These are phyloP conservation scores for Acmispon strigosus DNA, from an alignment of 306 rosid species.

Conservation along the genomic window DNA sequence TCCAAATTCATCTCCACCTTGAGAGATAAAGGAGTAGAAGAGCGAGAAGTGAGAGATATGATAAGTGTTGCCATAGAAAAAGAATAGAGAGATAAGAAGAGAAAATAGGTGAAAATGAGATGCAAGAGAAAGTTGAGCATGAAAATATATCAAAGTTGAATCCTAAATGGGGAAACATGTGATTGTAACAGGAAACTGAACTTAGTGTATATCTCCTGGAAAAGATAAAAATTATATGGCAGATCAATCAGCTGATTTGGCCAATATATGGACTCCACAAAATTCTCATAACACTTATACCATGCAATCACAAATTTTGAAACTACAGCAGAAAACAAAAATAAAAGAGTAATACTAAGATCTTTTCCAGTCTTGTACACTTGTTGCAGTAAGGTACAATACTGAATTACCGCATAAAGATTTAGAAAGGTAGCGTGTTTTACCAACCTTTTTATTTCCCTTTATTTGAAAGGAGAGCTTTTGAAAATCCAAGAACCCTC, in stretches of 20 bases:
- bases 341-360: neutral
- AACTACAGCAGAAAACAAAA: neutral
- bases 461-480: slow-evolving; percentile 4
- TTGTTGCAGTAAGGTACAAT: neutral
- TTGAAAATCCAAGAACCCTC: slow-evolving; percentile 15
- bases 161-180: too few species aligned
- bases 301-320: neutral
- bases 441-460: neutral
- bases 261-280: slow-evolving; percentile 3
- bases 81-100: too few species aligned
- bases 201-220: too few species aligned
- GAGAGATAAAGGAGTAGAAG: too few species aligned
- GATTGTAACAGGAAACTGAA: neutral
- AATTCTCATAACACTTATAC: neutral
- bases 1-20: too few species aligned
- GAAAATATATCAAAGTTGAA: too few species aligned
- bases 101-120: too few species aligned
- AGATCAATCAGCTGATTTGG: slow-evolving; percentile 12
- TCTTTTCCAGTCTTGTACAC: slow-evolving; percentile 4
- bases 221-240: neutral
- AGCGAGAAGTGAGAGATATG: too few species aligned
- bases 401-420: neutral
- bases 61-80: too few species aligned
- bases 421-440: neutral
- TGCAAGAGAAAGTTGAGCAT: too few species aligned